Evolutionary conservation across 2,329 filamentous ascomycete genomes (phyloP).

Genomic region (Exophiala mesophila): DNA sequence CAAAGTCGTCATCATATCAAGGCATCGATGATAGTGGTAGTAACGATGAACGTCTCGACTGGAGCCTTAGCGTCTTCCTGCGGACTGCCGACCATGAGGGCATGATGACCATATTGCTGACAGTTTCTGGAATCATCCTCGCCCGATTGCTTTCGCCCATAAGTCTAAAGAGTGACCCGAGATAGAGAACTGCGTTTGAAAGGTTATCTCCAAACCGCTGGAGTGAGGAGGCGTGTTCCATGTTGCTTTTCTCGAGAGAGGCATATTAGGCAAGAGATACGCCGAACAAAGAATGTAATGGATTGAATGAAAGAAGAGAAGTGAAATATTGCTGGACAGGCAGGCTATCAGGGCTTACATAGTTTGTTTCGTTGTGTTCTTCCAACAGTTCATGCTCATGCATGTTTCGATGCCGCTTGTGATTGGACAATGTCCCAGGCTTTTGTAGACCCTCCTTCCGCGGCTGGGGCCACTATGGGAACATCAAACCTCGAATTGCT

Average conservation of each 20-base stretch:
- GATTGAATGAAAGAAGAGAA: conserved; percentile 7
- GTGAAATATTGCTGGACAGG: conserved; percentile 5
- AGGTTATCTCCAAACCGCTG: not conserved
- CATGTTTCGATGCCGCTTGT: conserved; percentile 9
- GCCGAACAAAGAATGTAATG: not conserved
- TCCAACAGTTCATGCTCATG: conserved; percentile 14
- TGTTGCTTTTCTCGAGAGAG: no score
- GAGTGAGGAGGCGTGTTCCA: not conserved
- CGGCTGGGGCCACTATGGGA: conserved; percentile 14
- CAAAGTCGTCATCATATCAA: no score
- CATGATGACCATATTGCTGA: no score
- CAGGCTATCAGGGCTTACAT: conserved; percentile 18
- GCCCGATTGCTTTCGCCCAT: no score
- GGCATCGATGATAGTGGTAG: no score
- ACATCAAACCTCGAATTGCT: conserved; percentile 7
- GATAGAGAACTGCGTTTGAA: no score
- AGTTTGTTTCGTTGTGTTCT: conserved; percentile 10
- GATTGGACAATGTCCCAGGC: conserved; percentile 12
- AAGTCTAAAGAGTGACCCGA: no score
- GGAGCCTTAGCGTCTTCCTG: no score
- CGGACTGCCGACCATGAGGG: no score
- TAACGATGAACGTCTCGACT: no score
- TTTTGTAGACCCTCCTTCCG: conserved; percentile 11
- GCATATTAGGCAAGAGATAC: no score
- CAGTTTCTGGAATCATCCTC: no score